Conservation (phyloP, 345 rosid species). For the Euphorbia peplus region DNA sequence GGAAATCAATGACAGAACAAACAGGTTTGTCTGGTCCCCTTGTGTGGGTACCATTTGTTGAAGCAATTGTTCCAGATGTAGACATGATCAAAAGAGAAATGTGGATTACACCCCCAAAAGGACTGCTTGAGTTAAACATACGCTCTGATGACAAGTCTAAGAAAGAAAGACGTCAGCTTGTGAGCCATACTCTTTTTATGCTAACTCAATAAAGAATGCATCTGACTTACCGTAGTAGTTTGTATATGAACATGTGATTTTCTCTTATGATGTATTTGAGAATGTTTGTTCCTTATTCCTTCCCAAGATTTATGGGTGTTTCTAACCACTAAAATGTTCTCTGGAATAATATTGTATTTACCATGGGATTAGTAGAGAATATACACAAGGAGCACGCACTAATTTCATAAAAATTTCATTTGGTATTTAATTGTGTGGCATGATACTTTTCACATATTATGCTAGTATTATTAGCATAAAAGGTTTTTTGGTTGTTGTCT, state of each 20-base stretch:
- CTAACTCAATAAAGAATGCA: constrained; percentile 23
- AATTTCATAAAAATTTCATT: neutral
- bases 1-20: constrained; percentile 35
- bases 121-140: constrained; percentile 76
- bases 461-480: neutral
- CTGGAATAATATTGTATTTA: neutral
- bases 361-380: neutral
- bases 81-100: constrained; percentile 64
- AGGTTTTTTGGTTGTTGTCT: neutral
- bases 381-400: neutral
- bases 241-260: neutral
- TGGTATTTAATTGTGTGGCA: neutral
- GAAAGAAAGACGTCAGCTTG: constrained; percentile 94
- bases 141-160: constrained; percentile 68
- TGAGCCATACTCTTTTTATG: constrained; percentile 62
- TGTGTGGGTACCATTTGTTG: constrained; percentile 86
- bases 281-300: neutral
- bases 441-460: neutral
- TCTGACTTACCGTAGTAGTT: neutral
- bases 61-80: constrained; percentile 83
- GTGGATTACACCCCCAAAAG: constrained; percentile 81
- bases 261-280: neutral
- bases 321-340: neutral
- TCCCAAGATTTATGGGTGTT: neutral
- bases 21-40: constrained; percentile 41